Evolutionary conservation across 768 basidiomycete species (phyloP), one percentile per base, ranked within the genome.

Genomic region (Russula compacta): DNA sequence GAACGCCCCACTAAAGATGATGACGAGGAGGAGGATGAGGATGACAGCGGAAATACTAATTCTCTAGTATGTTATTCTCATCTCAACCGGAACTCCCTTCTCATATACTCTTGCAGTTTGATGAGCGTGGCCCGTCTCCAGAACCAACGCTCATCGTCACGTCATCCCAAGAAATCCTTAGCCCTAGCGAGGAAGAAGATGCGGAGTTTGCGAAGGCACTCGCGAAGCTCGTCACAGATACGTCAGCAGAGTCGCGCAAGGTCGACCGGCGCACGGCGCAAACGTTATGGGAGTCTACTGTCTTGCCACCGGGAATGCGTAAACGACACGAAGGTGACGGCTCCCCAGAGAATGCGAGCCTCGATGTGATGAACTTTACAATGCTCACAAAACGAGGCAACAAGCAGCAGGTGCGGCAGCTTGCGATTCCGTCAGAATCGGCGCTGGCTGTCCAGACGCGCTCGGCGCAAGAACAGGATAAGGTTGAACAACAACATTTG

Each of bases 201-300:
- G 89, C 85, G 2, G 95, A 95, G 38, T 99, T 99, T 69, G 90
- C 87, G 9, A 92, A 92, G 71, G 97, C 98, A 71, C 81, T 99
- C 19, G 93, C 95, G 3, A 98, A 90, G 75, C 85, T 99, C 76
- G 85, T 98, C 51, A 92, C 90, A 0, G 92, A 95, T 67, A 86
- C 83, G 15, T 89, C 92, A 17, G 74, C 81, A 0, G 92, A 97
- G 66, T 82, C 87, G 3, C 79, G 92, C 66, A 91, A 88, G 69
- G 84, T 93, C 21, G 94, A 97, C 70, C 88, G 90, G 73, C 91
- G 88, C 73, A 86, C 89, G 1, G 91, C 89, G 0, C 79, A 86
- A 19, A 87, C 87, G 0, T 80, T 95, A 61, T 95, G 92, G 87
- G 94, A 98, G 69, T 87, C 89, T 36, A 83, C 91, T 17, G 85